Base-by-base conservation (phyloP, 106 monocot genomes). In the Dendrobium nobile region DNA sequence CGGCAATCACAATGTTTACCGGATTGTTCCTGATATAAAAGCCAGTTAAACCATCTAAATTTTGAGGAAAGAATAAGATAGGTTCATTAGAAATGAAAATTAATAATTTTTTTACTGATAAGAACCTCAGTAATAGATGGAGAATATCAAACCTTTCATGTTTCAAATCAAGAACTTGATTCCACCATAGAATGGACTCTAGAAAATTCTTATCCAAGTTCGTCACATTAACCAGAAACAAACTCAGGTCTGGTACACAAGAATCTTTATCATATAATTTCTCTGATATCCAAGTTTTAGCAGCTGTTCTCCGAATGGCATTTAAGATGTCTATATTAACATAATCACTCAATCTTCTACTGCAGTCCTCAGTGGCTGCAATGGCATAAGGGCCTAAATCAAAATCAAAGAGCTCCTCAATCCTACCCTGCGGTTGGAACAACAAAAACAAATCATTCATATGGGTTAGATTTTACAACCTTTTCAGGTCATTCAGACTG, bases 231-330 rank as follows among this genome's bases (percentile, higher is more conserved):
- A 96, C 19, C 73, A 93, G 68, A 79, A 96, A 58, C 42, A 96
- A 54, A 80, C 61, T 90, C n/a, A 88, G 82, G 75, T 93, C 91
- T 55, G 86, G 88, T 37, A 82, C 41, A 75, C 93, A 96, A 28
- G 89, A 85, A 87, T 85, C 74, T 28, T 44, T 77, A 79, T 91
- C 85, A 56, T 96, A 96, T 28, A 86, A 89, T 82, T 90, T 82
- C 27, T 84, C 67, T 0, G 91, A 89, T 16, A 96, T 78, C 91
- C 89, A 96, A n/a, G 75, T 74, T 47, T 91, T 91, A 37, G 88
- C 88, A 80, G 85, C 86, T 59, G 93, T 87, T 73, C 93, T 86
- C 70, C 90, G 95, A 65, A 96, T 87, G 31, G 93, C 91, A 85
- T 90, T 91, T 15, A 96, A 31, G 77, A 93, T 70, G 68, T 91